Percentiles rank a stretch among this genome's conserved stretches.
These are phyloP conservation scores for Floccularia luteovirens DNA, from an alignment of 768 basidiomycete genomes.

Conservation along the genomic window DNA sequence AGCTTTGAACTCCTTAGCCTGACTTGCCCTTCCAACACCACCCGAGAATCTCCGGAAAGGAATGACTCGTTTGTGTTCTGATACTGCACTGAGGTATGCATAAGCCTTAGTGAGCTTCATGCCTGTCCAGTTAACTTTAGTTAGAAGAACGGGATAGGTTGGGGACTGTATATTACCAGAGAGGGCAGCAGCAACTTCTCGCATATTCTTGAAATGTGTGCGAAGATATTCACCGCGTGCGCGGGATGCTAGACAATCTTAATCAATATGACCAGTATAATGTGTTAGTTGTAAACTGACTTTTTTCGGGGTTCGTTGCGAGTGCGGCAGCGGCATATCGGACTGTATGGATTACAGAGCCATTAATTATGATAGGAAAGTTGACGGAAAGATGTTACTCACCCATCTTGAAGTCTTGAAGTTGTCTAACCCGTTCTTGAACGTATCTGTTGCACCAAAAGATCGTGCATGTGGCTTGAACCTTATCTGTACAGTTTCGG, in stretches of 20 bases:
- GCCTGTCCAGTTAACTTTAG: conserved; percentile 38
- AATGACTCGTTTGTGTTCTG: conserved; percentile 94
- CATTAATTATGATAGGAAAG: conserved; percentile 8
- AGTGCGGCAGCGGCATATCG: conserved; percentile 89
- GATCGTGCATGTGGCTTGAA: conserved; percentile 32
- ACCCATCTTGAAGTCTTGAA: conserved; percentile 64
- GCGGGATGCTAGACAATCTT: conserved; percentile 69
- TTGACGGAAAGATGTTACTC: conserved; percentile 25
- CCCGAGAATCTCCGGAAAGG: conserved; percentile 96
- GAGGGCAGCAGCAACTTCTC: conserved; percentile 93
- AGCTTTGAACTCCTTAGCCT: conserved; percentile 94
- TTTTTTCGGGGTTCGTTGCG: conserved; percentile 93
- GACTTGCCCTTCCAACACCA: conserved; percentile 89
- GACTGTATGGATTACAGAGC: conserved; percentile 41
- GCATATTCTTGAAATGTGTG: conserved; percentile 99
- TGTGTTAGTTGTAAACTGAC: conserved; percentile 35
- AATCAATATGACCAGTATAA: conserved; percentile 10
- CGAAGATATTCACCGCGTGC: conserved; percentile 96
- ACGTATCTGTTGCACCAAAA: conserved; percentile 12
- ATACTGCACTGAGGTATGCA: conserved; percentile 86
- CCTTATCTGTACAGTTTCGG: conserved; percentile 31
- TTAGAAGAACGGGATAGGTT: not conserved
- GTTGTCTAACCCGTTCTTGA: conserved; percentile 33
- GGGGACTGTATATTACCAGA: conserved; percentile 43
- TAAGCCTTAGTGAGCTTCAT: conserved; percentile 93